Conservation (phyloP, 495 filamentous ascomycete genomes). For the Choiromyces venosus region DNA sequence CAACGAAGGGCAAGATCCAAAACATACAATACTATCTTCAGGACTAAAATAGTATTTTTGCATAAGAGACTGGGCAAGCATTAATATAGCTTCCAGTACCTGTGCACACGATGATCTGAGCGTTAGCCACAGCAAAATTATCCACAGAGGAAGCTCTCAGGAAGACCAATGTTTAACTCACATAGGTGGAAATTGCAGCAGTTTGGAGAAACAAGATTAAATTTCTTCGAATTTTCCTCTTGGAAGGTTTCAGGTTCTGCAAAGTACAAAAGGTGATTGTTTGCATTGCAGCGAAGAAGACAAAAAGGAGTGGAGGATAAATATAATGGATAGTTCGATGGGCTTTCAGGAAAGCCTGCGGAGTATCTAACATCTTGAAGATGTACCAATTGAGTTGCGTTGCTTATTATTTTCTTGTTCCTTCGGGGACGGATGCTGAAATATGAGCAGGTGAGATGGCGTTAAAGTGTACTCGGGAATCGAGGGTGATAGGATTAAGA, state of each 20-base stretch:
- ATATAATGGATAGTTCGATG: constrained; percentile 47
- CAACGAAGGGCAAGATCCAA: neutral
- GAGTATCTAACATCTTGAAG: constrained; percentile 23
- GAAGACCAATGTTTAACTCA: constrained; percentile 31
- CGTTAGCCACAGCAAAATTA: constrained; percentile 8
- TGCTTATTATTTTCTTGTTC: constrained; percentile 12
- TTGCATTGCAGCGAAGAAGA: constrained; percentile 53
- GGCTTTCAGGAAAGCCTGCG: constrained; percentile 22
- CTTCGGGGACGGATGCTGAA: constrained; percentile 2
- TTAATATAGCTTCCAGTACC: constrained; percentile 46
- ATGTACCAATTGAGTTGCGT: neutral
- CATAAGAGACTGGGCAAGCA: constrained; percentile 45
- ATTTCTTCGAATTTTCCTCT: constrained; percentile 46
- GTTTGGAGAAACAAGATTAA: constrained; percentile 50
- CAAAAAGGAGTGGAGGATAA: constrained; percentile 52
- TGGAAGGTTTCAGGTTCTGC: constrained; percentile 46
- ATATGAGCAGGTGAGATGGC: neutral
- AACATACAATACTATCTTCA: constrained; percentile 48
- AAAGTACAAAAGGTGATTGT: constrained; percentile 53
- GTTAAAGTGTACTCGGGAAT: neutral
- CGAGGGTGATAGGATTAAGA: neutral
- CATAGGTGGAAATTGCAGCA: constrained; percentile 49
- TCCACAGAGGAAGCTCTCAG: constrained; percentile 18
- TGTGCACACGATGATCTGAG: constrained; percentile 18
- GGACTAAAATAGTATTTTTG: constrained; percentile 47